These are phyloP conservation scores for Monosporascus sp. DNA, from an alignment of 2,329 filamentous ascomycete genomes.

Conservation along the genomic window DNA sequence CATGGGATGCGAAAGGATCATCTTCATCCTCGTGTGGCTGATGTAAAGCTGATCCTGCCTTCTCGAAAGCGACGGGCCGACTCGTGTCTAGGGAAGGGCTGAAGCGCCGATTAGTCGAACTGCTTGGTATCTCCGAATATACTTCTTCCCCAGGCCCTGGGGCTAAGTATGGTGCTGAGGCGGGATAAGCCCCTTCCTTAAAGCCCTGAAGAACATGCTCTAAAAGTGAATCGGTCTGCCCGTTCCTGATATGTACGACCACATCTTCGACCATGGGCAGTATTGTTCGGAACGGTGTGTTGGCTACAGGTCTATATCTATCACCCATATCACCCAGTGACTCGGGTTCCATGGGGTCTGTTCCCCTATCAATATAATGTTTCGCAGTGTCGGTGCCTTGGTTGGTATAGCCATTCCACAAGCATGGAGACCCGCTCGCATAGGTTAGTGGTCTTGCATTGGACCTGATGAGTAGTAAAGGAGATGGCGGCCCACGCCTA, in stretches of 20 bases:
- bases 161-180: constrained; percentile 10
- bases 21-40: constrained; percentile 35
- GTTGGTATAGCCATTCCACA: constrained; percentile 21
- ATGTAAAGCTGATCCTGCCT: constrained; percentile 7
- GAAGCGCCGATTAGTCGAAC: constrained; percentile 1
- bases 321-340: constrained; percentile 9
- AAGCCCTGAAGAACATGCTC: constrained; percentile 45
- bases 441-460: constrained; percentile 9
- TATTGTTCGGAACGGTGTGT: constrained; percentile 35
- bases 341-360: constrained; percentile 27
- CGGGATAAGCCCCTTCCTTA: constrained; percentile 32
- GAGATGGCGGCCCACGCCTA: constrained; percentile 18
- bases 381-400: constrained; percentile 11
- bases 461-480: constrained; percentile 15
- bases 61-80: constrained; percentile 2
- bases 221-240: constrained; percentile 36
- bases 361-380: constrained; percentile 35
- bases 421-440: constrained; percentile 12
- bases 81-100: constrained; percentile 3
- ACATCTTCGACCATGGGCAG: constrained; percentile 53
- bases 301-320: constrained; percentile 8
- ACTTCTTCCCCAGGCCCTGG: constrained; percentile 9
- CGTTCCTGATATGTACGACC: constrained; percentile 48
- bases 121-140: constrained; percentile 2
- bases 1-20: constrained; percentile 38